A percentile compares a stretch with the other conserved stretches of the same genome.
Evolutionary conservation across 1,139 yeast genomes (phyloP).

Genomic region (Protomyces arabidopsidicola): DNA sequence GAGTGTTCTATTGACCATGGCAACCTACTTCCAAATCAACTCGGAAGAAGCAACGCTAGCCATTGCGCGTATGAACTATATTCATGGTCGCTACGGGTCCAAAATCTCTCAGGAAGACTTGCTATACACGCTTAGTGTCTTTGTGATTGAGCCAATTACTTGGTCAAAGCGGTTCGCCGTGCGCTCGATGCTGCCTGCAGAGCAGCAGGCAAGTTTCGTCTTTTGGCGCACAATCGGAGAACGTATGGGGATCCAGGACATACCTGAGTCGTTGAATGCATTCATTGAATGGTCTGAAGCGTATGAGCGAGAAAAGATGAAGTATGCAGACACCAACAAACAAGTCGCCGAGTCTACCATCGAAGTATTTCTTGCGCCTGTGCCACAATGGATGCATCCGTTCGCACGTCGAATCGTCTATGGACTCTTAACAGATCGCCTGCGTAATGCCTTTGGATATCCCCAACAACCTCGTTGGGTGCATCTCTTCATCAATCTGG

Average conservation of each 20-base stretch:
- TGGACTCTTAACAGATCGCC: not conserved
- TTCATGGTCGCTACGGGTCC: not conserved
- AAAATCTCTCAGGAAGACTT: conserved; percentile 2
- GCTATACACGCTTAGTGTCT: conserved; percentile 3
- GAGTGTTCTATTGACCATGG: not conserved
- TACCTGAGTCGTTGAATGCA: not conserved
- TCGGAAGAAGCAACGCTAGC: conserved; percentile 6
- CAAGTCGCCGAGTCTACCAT: conserved; percentile 2
- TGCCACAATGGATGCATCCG: not conserved
- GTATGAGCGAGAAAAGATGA: not conserved
- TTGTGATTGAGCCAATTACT: not conserved
- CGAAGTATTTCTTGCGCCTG: conserved; percentile 1
- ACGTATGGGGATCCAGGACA: not conserved
- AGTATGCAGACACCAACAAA: not conserved
- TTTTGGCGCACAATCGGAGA: conserved; percentile 5
- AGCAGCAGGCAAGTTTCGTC: conserved; percentile 1
- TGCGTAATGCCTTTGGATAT: not conserved
- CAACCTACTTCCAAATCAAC: not conserved
- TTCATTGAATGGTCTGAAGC: not conserved
- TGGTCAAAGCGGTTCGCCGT: not conserved
- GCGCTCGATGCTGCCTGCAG: not conserved
- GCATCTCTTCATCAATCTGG: not conserved
- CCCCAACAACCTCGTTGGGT: not conserved
- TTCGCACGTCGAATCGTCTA: not conserved
- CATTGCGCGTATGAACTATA: conserved; percentile 1